phyloP scores from a whole-genome alignment of 2,329 filamentous ascomycete genomes.

The Fusarium sp. region DNA sequence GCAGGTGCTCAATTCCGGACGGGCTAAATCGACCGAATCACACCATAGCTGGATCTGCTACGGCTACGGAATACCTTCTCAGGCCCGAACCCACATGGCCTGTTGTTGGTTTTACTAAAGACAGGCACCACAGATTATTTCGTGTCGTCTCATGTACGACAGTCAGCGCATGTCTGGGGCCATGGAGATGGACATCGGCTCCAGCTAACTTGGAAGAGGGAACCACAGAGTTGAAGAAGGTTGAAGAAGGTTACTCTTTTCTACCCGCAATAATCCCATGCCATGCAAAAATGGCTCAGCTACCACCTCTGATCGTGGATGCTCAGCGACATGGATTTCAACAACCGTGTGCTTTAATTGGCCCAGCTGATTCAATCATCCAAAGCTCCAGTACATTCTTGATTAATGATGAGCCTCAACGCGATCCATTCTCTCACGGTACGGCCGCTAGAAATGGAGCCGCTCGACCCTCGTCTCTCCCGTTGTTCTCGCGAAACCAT shows the following conservation, averaged over 20 bases:
- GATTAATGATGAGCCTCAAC: slow-evolving; percentile 43
- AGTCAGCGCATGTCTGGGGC: slow-evolving; percentile 35
- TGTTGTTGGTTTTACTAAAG: slow-evolving; percentile 31
- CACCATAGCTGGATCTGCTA: slow-evolving; percentile 41
- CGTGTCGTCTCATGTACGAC: slow-evolving; percentile 38
- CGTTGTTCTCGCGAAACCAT: slow-evolving; percentile 31
- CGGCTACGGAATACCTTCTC: slow-evolving; percentile 27
- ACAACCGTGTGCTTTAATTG: slow-evolving; percentile 43
- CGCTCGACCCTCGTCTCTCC: slow-evolving; percentile 25
- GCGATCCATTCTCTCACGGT: slow-evolving; percentile 26
- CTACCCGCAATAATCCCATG: slow-evolving; percentile 16
- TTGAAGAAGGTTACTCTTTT: slow-evolving; percentile 31
- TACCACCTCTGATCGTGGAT: slow-evolving; percentile 23
- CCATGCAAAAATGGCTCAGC: slow-evolving; percentile 46
- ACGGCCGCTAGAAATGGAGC: slow-evolving; percentile 29
- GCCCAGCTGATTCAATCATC: slow-evolving; percentile 27
- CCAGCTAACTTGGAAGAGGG: slow-evolving; percentile 29
- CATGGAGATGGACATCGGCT: slow-evolving; percentile 29
- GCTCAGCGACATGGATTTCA: slow-evolving; percentile 37
- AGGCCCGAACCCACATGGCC: slow-evolving; percentile 41
- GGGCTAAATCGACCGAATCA: slow-evolving; percentile 40
- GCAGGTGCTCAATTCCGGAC: slow-evolving; percentile 24
- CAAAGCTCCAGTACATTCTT: slow-evolving; percentile 7
- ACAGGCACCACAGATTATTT: slow-evolving; percentile 34
- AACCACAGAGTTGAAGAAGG: slow-evolving; percentile 34